Conservation (phyloP, 1,284 basidiomycete genomes). For the Trichosporon coremiiforme region DNA sequence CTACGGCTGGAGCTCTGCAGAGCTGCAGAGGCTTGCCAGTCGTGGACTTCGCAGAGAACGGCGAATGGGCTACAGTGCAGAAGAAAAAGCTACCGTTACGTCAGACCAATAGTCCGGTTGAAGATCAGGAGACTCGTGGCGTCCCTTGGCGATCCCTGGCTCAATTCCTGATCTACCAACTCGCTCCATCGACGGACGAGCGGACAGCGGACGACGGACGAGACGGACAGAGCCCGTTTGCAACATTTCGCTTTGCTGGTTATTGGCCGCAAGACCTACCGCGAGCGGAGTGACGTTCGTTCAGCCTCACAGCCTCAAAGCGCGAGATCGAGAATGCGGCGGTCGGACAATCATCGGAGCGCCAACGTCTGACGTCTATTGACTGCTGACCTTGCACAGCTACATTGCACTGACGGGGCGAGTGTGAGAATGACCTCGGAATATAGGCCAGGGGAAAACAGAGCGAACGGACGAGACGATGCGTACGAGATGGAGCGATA, state of each 20-base stretch:
- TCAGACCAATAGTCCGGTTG: neutral
- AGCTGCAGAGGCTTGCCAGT: neutral
- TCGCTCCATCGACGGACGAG: neutral
- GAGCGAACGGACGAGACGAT: neutral
- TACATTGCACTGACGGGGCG: neutral
- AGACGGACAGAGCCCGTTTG: neutral
- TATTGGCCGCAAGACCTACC: neutral
- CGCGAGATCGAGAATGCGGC: neutral
- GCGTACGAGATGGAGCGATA: neutral
- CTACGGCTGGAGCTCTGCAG: neutral
- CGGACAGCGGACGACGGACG: neutral
- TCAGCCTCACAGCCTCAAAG: neutral
- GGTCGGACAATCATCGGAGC: constrained; percentile 9
- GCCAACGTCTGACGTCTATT: neutral
- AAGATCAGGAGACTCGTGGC: neutral
- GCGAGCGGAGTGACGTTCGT: constrained; percentile 1
- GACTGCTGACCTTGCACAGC: neutral
- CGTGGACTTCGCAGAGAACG: neutral
- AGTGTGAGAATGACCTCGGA: neutral
- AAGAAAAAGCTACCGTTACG: neutral
- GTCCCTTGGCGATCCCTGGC: constrained; percentile 1
- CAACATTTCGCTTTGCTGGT: neutral
- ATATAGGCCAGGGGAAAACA: neutral
- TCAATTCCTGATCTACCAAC: neutral
- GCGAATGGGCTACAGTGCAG: neutral